Conservation (phyloP, 805 yeast species). For the Candida corydali region DNA sequence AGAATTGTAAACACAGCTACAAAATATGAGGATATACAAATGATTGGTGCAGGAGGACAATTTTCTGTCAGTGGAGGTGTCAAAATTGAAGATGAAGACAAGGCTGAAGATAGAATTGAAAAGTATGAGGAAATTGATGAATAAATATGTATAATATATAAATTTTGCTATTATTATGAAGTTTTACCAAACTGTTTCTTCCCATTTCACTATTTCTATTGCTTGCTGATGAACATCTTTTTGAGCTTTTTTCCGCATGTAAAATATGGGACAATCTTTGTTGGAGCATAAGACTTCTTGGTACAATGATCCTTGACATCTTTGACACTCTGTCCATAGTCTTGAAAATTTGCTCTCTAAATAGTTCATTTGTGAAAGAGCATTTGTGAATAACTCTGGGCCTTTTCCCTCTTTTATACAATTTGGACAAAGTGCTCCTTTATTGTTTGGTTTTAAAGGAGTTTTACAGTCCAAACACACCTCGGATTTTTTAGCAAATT, state of each 20-base stretch:
- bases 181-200: constrained; percentile 49
- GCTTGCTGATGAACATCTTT: constrained; percentile 61
- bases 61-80: constrained; percentile 86
- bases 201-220: constrained; percentile 62
- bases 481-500: constrained; percentile 84
- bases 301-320: constrained; percentile 94
- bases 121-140: constrained; percentile 50
- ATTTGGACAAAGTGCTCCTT: constrained; percentile 76
- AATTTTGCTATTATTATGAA: background rate
- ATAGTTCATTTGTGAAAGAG: constrained; percentile 72
- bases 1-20: constrained; percentile 94
- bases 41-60: constrained; percentile 95
- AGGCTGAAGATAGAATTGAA: constrained; percentile 46
- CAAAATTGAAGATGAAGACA: constrained; percentile 50
- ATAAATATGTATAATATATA: constrained; percentile 1
- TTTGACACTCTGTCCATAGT: constrained; percentile 96
- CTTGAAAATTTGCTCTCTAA: constrained; percentile 80
- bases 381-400: constrained; percentile 76
- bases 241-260: constrained; percentile 88
- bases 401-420: constrained; percentile 71
- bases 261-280: constrained; percentile 95
- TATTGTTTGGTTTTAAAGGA: constrained; percentile 57
- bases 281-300: constrained; percentile 94
- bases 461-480: constrained; percentile 85
- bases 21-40: constrained; percentile 61